Percentiles rank a stretch among this genome's conserved stretches.
Conservation (phyloP, 495 filamentous ascomycete genomes). For the Chaetomidium leptoderma region DNA sequence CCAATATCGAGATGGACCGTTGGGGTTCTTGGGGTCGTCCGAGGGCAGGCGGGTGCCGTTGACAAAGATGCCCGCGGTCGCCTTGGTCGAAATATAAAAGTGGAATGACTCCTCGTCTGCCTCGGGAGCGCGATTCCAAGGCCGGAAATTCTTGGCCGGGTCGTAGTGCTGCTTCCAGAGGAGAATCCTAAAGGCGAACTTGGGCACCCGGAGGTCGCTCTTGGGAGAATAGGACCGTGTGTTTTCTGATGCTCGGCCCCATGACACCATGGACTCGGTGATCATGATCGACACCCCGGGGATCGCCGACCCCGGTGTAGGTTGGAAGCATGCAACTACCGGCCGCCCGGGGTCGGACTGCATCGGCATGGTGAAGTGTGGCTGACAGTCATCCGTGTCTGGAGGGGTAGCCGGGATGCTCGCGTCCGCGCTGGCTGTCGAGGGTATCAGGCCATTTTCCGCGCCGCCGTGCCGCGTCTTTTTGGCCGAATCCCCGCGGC, state of each 20-base stretch:
- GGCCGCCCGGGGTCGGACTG: conserved; percentile 17
- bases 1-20: conserved; percentile 52
- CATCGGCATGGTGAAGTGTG: conserved; percentile 18
- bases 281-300: conserved; percentile 56
- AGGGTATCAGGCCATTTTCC: neutral
- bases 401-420: conserved; percentile 12
- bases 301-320: conserved; percentile 44
- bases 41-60: conserved; percentile 59
- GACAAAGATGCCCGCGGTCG: conserved; percentile 63
- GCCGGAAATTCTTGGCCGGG: conserved; percentile 34
- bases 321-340: conserved; percentile 36
- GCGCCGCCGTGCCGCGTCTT: neutral
- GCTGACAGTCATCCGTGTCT: conserved; percentile 16
- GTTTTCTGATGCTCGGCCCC: conserved; percentile 63
- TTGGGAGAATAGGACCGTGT: conserved; percentile 56
- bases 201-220: conserved; percentile 67
- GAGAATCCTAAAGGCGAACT: conserved; percentile 71
- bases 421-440: conserved; percentile 26
- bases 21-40: conserved; percentile 41
- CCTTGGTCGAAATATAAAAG: conserved; percentile 72
- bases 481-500: neutral
- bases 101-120: conserved; percentile 52
- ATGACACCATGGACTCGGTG: conserved; percentile 61
- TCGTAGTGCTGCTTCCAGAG: conserved; percentile 66
- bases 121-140: conserved; percentile 36